Evolutionary conservation across 2,329 filamentous ascomycete genomes (phyloP), one percentile per base, ranked within the genome.

Genomic region (Hymenoscyphus fructigenus): DNA sequence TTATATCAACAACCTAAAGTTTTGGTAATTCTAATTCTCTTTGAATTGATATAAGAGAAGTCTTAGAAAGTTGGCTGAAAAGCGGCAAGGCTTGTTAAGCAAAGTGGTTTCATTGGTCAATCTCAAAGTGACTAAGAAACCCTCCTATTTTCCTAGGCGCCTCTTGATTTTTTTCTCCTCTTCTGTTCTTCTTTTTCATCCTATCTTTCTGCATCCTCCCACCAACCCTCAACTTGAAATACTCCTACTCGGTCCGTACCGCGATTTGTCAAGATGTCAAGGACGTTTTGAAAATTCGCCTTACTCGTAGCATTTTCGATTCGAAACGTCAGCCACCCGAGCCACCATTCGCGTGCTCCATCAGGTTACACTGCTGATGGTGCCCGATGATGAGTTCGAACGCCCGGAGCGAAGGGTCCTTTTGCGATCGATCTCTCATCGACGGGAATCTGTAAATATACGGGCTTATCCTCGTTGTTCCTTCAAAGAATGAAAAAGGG

Each of bases 61-160:
- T 38, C 14, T 2, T 4, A 53, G 47, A 14, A 12, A 50, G 7
- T 5, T 23, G 20, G 12, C 20, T n/a, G 47, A 53, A 53, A 23
- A 53, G n/a, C 47, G 20, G 20, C 47, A 23, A 26, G 47, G 47
- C 23, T 26, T 20, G 44, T 50, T 20, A 0, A 50, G n/a, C 20
- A 50, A n/a, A 10, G n/a, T 14, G n/a, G 47, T 14, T 53, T 53
- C 20, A 53, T 53, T 53, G 20, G 47, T 10, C 47, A 53, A 53
- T 53, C 3, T 14, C 23, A 53, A 23, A 10, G 29, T 32, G 47
- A 26, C 12, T 14, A 23, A 53, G 47, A 53, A 53, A 4, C 12
- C 36, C 47, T 53, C 47, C 47, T 53, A 53, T 53, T 53, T 50
- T 53, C 47, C 47, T 53, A 23, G 47, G 12, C 47, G 20, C 20